Evolutionary conservation across 2,329 filamentous ascomycete species (phyloP).

Genomic region (Apiospora koreana): DNA sequence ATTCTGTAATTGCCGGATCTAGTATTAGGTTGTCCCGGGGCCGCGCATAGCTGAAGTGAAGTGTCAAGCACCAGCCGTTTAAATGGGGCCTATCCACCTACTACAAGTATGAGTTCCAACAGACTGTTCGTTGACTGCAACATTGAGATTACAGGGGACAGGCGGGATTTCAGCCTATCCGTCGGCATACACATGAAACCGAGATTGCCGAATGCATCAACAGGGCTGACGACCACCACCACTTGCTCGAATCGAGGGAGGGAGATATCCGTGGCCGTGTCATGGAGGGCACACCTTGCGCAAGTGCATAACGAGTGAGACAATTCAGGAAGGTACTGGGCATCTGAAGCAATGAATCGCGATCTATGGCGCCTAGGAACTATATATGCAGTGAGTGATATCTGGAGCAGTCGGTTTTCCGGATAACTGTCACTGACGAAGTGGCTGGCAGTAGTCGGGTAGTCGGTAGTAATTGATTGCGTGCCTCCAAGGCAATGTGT

Average conservation of each 20-base stretch:
- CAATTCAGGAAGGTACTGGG: neutral
- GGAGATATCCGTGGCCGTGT: neutral
- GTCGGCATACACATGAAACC: constrained; percentile 3
- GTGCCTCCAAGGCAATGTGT: neutral
- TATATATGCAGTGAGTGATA: neutral
- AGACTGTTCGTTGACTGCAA: neutral
- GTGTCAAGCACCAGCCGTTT: neutral
- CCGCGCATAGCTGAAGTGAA: neutral
- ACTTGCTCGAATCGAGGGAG: neutral
- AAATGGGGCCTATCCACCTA: neutral
- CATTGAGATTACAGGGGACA: neutral
- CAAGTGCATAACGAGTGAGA: neutral
- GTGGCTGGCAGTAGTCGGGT: neutral
- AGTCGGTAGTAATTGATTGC: neutral
- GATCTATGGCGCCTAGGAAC: neutral
- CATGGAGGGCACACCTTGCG: neutral
- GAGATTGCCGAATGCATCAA: constrained; percentile 7
- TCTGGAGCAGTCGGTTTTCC: neutral
- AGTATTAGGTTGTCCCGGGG: neutral
- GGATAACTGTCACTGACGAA: neutral
- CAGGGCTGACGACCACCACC: neutral
- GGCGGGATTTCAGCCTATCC: constrained; percentile 1
- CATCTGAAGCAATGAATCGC: neutral
- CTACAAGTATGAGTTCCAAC: neutral
- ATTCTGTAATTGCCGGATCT: neutral